Base-by-base conservation (phyloP, 2,329 filamentous ascomycete species). In the Trichoderma brevicompactum region DNA sequence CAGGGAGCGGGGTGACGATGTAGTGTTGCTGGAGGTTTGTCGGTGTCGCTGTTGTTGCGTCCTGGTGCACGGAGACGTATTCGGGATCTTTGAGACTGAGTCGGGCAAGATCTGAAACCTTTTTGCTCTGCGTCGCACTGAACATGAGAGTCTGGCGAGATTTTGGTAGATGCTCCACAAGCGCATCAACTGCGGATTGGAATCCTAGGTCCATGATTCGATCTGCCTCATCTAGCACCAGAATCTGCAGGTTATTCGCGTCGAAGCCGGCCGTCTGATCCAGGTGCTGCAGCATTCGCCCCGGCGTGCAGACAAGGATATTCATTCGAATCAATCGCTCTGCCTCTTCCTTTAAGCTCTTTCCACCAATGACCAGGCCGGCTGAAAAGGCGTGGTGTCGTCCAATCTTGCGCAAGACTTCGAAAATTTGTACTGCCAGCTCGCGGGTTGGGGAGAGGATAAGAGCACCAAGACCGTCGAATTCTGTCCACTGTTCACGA, bases 161-260 rank as follows among this genome's bases (percentile, higher is more conserved):
- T 71, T 87, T 89, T 1, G 95, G 95, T 1, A 99, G 82, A 75
- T 98, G 96, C 68, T 96, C 93, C 34, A 99, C 80, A 58, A 99
- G 91, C 0, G 95, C 95, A 78, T 99, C 95, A 3, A 99, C 89
- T 1, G 92, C 92, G 5, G 84, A 82, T 77, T 96, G 90, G 76
- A 99, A 99, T 5, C 95, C 95, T 92, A 98, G 95, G 74, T 99
- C 95, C 85, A 99, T 88, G 73, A 97, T 97, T 44, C 95, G 87
- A 77, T 99, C 95, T 2, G 95, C 95, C 77, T 99, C 95, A 72
- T 99, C 95, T 65, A 99, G 82, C 0, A 99, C 94, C 58, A 99
- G 81, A 76, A 99, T 91, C 79, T 96, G 92, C 69, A 99, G 77
- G 75, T 96, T 95, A 75, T 95, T 90, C 68, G 94, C 91, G 69